A percentile compares a stretch with the other conserved stretches of the same genome.
Conservation (phyloP, 1,284 basidiomycete genomes). For the Somion occarium region DNA sequence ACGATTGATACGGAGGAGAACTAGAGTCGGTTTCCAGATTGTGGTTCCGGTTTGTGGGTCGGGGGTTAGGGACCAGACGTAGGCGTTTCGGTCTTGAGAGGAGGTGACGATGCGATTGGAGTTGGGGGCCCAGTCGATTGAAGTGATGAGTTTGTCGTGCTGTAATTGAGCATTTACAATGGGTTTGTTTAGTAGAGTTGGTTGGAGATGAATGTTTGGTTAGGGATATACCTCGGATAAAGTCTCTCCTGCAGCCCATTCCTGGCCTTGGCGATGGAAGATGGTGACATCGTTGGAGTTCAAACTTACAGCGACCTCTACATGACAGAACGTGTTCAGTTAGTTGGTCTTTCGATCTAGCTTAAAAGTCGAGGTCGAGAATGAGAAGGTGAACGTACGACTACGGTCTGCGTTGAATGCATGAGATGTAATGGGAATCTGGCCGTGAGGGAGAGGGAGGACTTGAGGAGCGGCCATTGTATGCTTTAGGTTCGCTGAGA, state of each 20-base stretch:
- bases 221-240: constrained; percentile 72
- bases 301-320: constrained; percentile 89
- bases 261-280: constrained; percentile 59
- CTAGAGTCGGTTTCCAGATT: constrained; percentile 96
- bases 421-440: constrained; percentile 86
- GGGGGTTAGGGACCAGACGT: constrained; percentile 89
- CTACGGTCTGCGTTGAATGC: constrained; percentile 89
- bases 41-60: constrained; percentile 66
- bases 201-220: constrained; percentile 4
- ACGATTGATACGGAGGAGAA: constrained; percentile 90
- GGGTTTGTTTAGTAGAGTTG: neutral
- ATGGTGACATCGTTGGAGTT: constrained; percentile 91
- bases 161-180: constrained; percentile 33
- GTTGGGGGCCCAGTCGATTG: constrained; percentile 97
- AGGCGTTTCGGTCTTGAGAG: constrained; percentile 98
- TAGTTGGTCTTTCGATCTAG: too few species aligned
- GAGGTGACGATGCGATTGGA: constrained; percentile 98
- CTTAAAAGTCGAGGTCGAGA: neutral
- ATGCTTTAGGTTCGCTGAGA: neutral
- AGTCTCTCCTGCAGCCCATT: constrained; percentile 79
- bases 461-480: constrained; percentile 75
- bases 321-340: constrained; percentile 8
- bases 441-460: constrained; percentile 72
- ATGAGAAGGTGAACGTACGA: constrained; percentile 48
- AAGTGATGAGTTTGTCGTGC: constrained; percentile 99